phyloP scores from a whole-genome alignment of 768 basidiomycete genomes.

The Boletus edulis region DNA sequence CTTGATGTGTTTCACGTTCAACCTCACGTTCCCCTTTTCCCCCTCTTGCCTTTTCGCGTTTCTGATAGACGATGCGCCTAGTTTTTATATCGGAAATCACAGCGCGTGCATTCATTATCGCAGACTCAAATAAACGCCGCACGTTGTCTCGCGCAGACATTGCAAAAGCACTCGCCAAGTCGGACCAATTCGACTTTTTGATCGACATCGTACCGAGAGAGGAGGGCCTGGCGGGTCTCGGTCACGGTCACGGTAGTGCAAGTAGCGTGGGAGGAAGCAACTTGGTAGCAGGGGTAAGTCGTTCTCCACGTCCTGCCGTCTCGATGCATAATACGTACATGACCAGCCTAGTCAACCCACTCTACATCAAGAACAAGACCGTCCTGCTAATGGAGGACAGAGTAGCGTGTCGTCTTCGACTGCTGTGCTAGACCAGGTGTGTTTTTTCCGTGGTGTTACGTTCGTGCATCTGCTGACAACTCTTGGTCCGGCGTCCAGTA shows the following conservation, averaged over 20 bases:
- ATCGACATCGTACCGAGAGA: slow-evolving; percentile 95
- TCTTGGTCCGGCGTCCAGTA: slow-evolving; percentile 8
- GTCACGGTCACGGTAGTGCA: slow-evolving; percentile 7
- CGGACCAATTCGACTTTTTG: slow-evolving; percentile 96
- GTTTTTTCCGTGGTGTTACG: background rate
- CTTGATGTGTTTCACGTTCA: background rate
- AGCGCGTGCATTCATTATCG: slow-evolving; percentile 91
- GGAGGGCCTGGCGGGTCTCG: slow-evolving; percentile 39
- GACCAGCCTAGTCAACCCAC: slow-evolving; percentile 25
- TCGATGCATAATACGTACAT: background rate
- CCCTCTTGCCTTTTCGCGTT: background rate
- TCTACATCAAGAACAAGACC: slow-evolving; percentile 26
- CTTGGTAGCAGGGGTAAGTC: slow-evolving; percentile 26
- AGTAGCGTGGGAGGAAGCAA: slow-evolving; percentile 8
- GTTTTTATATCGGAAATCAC: slow-evolving; percentile 99
- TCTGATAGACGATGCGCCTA: slow-evolving; percentile 27
- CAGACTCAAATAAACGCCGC: slow-evolving; percentile 94
- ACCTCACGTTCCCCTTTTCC: background rate
- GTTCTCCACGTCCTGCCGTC: background rate
- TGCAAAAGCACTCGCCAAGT: slow-evolving; percentile 86
- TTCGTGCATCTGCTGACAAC: background rate
- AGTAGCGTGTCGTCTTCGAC: slow-evolving; percentile 17
- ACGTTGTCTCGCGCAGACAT: slow-evolving; percentile 93
- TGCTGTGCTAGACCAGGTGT: slow-evolving; percentile 27
- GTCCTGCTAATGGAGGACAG: slow-evolving; percentile 18